Percentiles rank a stretch among this genome's conserved stretches.
Evolutionary conservation across 2,329 filamentous ascomycete genomes (phyloP).

Genomic region (Verticillium isaacii): DNA sequence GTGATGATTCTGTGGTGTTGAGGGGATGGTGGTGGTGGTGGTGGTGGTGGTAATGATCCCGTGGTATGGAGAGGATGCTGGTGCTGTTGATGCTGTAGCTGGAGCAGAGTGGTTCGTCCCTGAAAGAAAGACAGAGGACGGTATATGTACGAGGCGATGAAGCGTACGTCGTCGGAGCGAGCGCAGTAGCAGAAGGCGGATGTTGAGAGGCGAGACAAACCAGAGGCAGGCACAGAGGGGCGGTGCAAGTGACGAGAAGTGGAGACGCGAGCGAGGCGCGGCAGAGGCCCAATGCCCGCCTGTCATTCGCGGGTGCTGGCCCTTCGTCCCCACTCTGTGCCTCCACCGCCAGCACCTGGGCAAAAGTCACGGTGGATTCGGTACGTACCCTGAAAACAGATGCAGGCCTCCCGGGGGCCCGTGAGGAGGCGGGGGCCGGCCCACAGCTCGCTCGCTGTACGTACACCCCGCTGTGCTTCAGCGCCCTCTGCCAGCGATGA

Average conservation of each 20-base stretch:
- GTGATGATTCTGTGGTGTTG: not conserved
- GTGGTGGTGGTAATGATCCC: not conserved
- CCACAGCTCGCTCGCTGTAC: too few species aligned
- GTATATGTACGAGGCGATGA: not conserved
- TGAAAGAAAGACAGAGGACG: not conserved
- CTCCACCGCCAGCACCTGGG: too few species aligned
- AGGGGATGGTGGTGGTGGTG: conserved; percentile 1
- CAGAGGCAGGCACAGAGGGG: not conserved
- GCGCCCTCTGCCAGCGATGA: too few species aligned
- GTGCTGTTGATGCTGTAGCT: too few species aligned
- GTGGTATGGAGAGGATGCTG: not conserved
- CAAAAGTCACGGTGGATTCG: too few species aligned
- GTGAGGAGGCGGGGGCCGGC: too few species aligned
- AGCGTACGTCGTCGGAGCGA: not conserved
- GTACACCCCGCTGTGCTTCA: too few species aligned
- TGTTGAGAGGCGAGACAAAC: not conserved
- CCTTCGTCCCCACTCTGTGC: too few species aligned
- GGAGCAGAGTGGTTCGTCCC: too few species aligned
- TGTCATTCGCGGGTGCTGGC: not conserved
- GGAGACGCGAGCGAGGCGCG: not conserved
- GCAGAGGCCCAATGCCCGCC: not conserved
- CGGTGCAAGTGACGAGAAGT: not conserved
- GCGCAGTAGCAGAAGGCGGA: not conserved
- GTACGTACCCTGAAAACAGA: not conserved
- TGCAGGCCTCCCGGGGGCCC: too few species aligned